Percentiles rank a stretch among this genome's conserved stretches.
phyloP scores from a whole-genome alignment of 2,329 filamentous ascomycete genomes.

The Colletotrichum chlorophyti region DNA sequence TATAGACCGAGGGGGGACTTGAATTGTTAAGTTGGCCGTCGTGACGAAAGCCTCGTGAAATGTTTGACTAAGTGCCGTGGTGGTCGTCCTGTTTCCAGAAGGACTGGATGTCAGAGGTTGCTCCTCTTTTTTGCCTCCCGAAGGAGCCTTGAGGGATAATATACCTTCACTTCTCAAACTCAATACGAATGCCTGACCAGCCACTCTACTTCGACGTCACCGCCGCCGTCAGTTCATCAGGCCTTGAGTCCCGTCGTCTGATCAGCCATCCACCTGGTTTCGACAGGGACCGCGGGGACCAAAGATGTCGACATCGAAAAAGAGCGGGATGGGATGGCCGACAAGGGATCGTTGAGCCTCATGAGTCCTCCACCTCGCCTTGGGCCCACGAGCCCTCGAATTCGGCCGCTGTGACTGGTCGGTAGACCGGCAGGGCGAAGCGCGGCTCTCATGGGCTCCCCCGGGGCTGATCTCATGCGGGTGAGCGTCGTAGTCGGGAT shows the following conservation, averaged over 20 bases:
- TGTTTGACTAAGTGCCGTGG: background rate
- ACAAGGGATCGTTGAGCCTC: conserved; percentile 25
- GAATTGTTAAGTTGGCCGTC: conserved; percentile 5
- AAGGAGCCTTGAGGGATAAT: conserved; percentile 19
- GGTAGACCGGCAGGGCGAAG: conserved; percentile 1
- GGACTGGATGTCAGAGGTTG: background rate
- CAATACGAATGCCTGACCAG: conserved; percentile 6
- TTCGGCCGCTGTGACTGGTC: background rate
- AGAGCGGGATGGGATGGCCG: background rate
- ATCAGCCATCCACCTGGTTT: conserved; percentile 27
- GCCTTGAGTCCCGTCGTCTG: conserved; percentile 24
- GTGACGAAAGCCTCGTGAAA: background rate
- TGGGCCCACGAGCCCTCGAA: background rate
- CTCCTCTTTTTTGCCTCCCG: background rate
- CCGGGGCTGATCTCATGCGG: conserved; percentile 25
- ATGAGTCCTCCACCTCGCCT: background rate
- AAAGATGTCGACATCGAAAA: background rate
- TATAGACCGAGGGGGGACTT: conserved; percentile 4
- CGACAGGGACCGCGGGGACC: conserved; percentile 16
- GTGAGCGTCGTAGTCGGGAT: background rate
- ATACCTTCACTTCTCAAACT: conserved; percentile 16
- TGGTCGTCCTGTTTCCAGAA: conserved; percentile 13
- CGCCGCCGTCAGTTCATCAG: conserved; percentile 7
- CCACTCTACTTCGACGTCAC: conserved; percentile 23
- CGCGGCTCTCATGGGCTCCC: conserved; percentile 1